A percentile compares a stretch with the other conserved stretches of the same genome.
phyloP scores from a whole-genome alignment of 768 basidiomycete species.

The Rickenella mellea region DNA sequence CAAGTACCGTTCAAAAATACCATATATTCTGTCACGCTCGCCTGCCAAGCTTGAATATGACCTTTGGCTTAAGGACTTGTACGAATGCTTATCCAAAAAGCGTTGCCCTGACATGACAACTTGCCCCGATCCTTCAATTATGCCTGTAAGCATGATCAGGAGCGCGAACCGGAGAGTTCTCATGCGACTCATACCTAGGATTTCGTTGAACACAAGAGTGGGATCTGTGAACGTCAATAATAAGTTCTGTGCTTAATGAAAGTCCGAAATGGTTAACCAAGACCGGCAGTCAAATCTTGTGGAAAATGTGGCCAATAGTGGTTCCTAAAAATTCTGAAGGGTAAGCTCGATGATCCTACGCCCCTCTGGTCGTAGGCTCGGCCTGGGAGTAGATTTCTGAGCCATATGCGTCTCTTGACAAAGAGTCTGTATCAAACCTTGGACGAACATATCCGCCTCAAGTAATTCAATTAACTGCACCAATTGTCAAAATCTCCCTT shows the following conservation, averaged over 20 bases:
- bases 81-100: slow-evolving; percentile 33
- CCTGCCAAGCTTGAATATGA: slow-evolving; percentile 45
- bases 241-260: neutral
- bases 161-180: too few relatives aligned
- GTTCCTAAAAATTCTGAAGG: too few relatives aligned
- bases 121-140: slow-evolving; percentile 61
- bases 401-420: too few relatives aligned
- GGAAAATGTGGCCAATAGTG: slow-evolving; percentile 55
- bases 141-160: slow-evolving; percentile 27
- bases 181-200: too few relatives aligned
- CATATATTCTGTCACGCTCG: slow-evolving; percentile 39
- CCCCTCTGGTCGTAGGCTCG: too few relatives aligned
- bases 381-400: too few relatives aligned
- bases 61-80: slow-evolving; percentile 40
- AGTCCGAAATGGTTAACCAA: slow-evolving; percentile 43
- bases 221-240: slow-evolving; percentile 35
- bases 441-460: too few relatives aligned
- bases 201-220: slow-evolving; percentile 51
- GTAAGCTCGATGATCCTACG: too few relatives aligned
- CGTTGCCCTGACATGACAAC: slow-evolving; percentile 25
- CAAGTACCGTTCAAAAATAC: slow-evolving; percentile 42
- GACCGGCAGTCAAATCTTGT: slow-evolving; percentile 35
- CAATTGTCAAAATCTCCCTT: too few relatives aligned
- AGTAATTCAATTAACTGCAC: too few relatives aligned
- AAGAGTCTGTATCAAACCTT: too few relatives aligned